phyloP scores from a whole-genome alignment of 2,329 filamentous ascomycete genomes.

The Fusarium pseudoanthophilum region DNA sequence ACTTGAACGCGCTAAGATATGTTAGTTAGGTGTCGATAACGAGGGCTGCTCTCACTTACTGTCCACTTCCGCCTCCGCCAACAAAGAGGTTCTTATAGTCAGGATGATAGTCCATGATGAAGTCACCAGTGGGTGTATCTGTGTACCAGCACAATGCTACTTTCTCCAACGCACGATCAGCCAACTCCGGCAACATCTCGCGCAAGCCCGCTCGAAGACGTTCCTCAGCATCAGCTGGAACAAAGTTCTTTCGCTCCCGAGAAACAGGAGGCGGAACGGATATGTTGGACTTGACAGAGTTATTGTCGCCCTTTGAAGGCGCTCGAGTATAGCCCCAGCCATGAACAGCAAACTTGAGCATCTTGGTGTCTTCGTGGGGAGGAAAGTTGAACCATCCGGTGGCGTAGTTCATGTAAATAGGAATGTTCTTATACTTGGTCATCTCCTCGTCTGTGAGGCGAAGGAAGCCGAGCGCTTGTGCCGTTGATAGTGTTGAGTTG shows the following conservation, averaged over 20 bases:
- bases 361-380: slow-evolving; percentile 27
- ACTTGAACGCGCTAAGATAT: slow-evolving; percentile 29
- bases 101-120: slow-evolving; percentile 39
- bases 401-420: slow-evolving; percentile 35
- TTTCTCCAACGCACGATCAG: slow-evolving; percentile 13
- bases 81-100: slow-evolving; percentile 36
- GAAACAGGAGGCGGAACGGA: slow-evolving; percentile 14
- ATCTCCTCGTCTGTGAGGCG: slow-evolving; percentile 26
- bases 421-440: slow-evolving; percentile 23
- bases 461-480: slow-evolving; percentile 30
- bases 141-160: slow-evolving; percentile 36
- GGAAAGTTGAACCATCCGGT: slow-evolving; percentile 42
- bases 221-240: slow-evolving; percentile 21
- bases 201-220: slow-evolving; percentile 21
- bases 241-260: slow-evolving; percentile 26
- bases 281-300: background rate
- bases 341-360: slow-evolving; percentile 35
- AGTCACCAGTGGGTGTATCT: slow-evolving; percentile 35
- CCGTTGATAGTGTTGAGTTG: slow-evolving; percentile 30
- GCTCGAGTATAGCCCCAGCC: slow-evolving; percentile 37
- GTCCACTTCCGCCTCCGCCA: slow-evolving; percentile 33
- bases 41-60: slow-evolving; percentile 2
- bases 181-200: slow-evolving; percentile 35
- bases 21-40: rapidly evolving
- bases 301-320: background rate